Evolutionary conservation across 2,329 filamentous ascomycete genomes (phyloP).

Genomic region (Zopfia rhizophila): DNA sequence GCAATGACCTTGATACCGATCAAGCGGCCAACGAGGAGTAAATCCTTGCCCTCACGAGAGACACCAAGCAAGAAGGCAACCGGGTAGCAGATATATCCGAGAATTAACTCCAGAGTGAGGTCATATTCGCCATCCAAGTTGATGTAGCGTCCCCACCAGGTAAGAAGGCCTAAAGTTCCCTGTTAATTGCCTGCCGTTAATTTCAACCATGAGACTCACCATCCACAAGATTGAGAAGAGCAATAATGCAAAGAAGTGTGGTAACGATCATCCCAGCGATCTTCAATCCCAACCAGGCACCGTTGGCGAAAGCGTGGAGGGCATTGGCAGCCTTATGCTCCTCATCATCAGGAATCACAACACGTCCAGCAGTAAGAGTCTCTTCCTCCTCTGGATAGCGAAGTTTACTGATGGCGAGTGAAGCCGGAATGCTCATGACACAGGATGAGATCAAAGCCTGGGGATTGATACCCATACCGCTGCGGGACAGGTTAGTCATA

Average conservation of each 20-base stretch:
- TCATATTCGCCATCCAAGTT: conserved; percentile 73
- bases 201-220: too few relatives aligned
- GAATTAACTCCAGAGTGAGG: conserved; percentile 78
- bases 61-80: conserved; percentile 85
- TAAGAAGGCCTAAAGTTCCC: too few relatives aligned
- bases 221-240: conserved; percentile 77
- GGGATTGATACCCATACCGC: conserved; percentile 78
- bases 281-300: conserved; percentile 86
- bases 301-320: conserved; percentile 85
- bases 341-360: conserved; percentile 82
- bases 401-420: conserved; percentile 87
- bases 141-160: conserved; percentile 85
- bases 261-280: conserved; percentile 85
- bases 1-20: conserved; percentile 88
- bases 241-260: conserved; percentile 85
- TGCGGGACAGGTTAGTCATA: conserved; percentile 9
- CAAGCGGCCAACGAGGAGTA: conserved; percentile 78
- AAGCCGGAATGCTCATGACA: conserved; percentile 95
- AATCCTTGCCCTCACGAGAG: conserved; percentile 65
- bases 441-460: conserved; percentile 90
- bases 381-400: conserved; percentile 90
- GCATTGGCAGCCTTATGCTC: conserved; percentile 81
- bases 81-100: conserved; percentile 82
- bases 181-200: too few relatives aligned
- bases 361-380: conserved; percentile 81